Evolutionary conservation across 208 protist species (phyloP).

Genomic region (Porcisia hertigi): DNA sequence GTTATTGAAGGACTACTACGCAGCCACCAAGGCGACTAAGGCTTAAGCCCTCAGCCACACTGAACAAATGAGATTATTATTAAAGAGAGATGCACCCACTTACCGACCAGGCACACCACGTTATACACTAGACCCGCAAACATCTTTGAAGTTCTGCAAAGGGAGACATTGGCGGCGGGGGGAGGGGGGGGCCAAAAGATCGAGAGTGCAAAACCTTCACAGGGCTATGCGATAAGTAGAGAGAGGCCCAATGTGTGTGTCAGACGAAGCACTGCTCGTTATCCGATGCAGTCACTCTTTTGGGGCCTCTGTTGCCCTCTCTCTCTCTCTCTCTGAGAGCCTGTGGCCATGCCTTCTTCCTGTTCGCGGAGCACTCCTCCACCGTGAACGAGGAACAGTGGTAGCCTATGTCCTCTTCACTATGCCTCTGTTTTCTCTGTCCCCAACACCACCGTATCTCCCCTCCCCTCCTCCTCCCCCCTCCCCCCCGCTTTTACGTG

Average conservation of each 20-base stretch:
- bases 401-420: no score
- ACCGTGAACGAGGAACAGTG: no score
- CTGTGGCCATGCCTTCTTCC: no score
- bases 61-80: background rate
- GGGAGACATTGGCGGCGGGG: no score
- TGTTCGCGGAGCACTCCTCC: no score
- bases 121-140: no score
- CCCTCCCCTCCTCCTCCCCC: background rate
- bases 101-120: no score
- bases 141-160: no score
- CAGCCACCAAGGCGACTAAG: background rate
- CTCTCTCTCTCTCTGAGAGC: no score
- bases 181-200: background rate
- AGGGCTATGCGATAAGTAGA: no score
- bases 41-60: background rate
- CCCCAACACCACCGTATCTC: background rate
- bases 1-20: slow-evolving; percentile 34
- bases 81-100: no score
- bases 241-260: background rate
- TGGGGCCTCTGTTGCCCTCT: no score
- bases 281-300: background rate
- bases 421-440: background rate
- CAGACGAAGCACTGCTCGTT: background rate
- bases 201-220: background rate
- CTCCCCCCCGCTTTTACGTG: background rate